Conservation (phyloP, 352 stramenopile genomes). For the Globisporangium heterothallicum region DNA sequence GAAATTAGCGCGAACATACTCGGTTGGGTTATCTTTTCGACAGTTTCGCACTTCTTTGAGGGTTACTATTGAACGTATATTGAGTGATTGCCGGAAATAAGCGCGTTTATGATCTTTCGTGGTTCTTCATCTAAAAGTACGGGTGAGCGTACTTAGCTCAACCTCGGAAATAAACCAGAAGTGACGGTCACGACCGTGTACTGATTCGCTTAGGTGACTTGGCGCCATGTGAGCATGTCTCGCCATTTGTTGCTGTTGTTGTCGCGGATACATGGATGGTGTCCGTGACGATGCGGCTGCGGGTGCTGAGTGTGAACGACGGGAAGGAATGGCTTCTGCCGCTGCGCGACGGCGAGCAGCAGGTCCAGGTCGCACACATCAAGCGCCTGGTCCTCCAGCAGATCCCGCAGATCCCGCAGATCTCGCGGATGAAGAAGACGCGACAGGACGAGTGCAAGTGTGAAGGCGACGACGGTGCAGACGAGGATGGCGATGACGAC, state of each 20-base stretch:
- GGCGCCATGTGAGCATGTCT: neutral
- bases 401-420: neutral
- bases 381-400: conserved; percentile 43
- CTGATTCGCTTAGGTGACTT: too few species aligned
- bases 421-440: neutral
- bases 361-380: conserved; percentile 38
- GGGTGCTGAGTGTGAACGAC: conserved; percentile 50
- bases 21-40: too few species aligned
- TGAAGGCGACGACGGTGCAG: neutral
- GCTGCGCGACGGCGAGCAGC: conserved; percentile 28
- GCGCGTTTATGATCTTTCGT: too few species aligned
- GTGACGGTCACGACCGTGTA: too few species aligned
- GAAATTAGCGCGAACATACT: too few species aligned
- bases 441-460: conserved; percentile 6
- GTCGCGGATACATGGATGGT: neutral
- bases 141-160: too few species aligned
- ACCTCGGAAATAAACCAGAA: too few species aligned
- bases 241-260: neutral
- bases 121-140: too few species aligned
- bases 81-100: too few species aligned
- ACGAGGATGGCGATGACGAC: neutral
- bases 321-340: conserved; percentile 50
- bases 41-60: too few species aligned
- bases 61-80: too few species aligned
- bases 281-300: conserved; percentile 34